Evolutionary conservation across 805 yeast genomes (phyloP).

Genomic region (Metschnikowia arizonensis): DNA sequence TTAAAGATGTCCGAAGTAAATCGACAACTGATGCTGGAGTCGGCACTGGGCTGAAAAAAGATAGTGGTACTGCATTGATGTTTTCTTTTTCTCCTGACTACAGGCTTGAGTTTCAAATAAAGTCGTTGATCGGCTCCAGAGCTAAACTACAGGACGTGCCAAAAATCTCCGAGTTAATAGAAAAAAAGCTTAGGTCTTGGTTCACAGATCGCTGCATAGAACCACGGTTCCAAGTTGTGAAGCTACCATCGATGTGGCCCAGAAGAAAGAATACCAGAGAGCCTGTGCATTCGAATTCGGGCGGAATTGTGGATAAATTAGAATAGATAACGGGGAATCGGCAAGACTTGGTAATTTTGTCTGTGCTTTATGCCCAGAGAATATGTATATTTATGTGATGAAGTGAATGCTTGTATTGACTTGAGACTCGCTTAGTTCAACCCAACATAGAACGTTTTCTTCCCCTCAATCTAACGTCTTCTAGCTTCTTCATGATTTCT

Average conservation of each 20-base stretch:
- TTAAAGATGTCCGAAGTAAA: neutral
- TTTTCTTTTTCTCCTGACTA: conserved; percentile 91
- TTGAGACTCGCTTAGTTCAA: conserved; percentile 5
- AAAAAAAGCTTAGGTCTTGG: conserved; percentile 78
- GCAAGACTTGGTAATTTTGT: neutral
- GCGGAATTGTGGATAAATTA: conserved; percentile 20
- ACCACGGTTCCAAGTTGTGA: conserved; percentile 84
- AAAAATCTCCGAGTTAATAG: conserved; percentile 79
- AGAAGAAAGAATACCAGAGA: conserved; percentile 38
- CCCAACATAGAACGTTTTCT: conserved; percentile 95
- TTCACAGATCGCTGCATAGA: conserved; percentile 90
- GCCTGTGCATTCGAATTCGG: conserved; percentile 20
- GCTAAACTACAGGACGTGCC: conserved; percentile 93
- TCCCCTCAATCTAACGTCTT: conserved; percentile 86
- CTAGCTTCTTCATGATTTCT: conserved; percentile 63
- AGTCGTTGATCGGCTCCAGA: conserved; percentile 86
- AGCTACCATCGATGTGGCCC: conserved; percentile 87
- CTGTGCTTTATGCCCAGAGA: neutral
- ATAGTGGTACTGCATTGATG: conserved; percentile 65
- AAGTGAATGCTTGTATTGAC: neutral
- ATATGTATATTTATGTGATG: neutral
- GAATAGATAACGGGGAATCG: conserved; percentile 7
- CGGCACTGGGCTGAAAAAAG: neutral
- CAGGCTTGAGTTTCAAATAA: conserved; percentile 81
- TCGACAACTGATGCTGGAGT: neutral